Percentiles rank a stretch among this genome's conserved stretches.
Conservation (phyloP, 345 rosid species). For the Brassica carinata region DNA sequence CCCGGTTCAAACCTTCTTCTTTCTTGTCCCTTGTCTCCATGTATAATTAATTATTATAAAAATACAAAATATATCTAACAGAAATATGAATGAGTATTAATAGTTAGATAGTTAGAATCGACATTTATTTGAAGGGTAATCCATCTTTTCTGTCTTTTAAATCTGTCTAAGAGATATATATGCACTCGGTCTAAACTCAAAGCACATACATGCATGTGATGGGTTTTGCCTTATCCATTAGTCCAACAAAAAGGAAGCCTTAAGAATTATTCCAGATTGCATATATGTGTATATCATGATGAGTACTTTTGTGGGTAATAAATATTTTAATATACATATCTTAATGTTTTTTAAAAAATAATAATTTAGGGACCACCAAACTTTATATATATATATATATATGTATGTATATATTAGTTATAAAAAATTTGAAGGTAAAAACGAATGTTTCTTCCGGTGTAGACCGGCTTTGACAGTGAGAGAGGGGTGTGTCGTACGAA, state of each 20-base stretch:
- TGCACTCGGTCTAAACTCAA: slow-evolving; percentile 16
- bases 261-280: background rate
- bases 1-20: slow-evolving; percentile 36
- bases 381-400: too few relatives aligned
- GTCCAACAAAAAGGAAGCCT: background rate
- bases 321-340: too few relatives aligned
- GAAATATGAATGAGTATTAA: background rate
- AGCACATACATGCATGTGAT: slow-evolving; percentile 3
- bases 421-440: too few relatives aligned
- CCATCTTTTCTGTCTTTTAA: background rate
- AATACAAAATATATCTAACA: background rate
- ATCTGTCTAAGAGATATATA: slow-evolving; percentile 14
- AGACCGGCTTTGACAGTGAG: too few relatives aligned
- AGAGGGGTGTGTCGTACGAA: slow-evolving; percentile 5
- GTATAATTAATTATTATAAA: background rate
- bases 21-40: slow-evolving; percentile 21
- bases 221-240: slow-evolving; percentile 13
- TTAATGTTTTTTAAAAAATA: too few relatives aligned
- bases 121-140: background rate
- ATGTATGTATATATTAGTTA: too few relatives aligned
- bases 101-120: background rate
- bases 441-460: too few relatives aligned
- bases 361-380: too few relatives aligned
- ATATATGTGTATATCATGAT: background rate
- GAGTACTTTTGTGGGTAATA: background rate